Percentiles rank a stretch among this genome's conserved stretches.
phyloP scores from a whole-genome alignment of 2,329 filamentous ascomycete genomes.

The Ophiocordyceps camponoti-rufipedis region DNA sequence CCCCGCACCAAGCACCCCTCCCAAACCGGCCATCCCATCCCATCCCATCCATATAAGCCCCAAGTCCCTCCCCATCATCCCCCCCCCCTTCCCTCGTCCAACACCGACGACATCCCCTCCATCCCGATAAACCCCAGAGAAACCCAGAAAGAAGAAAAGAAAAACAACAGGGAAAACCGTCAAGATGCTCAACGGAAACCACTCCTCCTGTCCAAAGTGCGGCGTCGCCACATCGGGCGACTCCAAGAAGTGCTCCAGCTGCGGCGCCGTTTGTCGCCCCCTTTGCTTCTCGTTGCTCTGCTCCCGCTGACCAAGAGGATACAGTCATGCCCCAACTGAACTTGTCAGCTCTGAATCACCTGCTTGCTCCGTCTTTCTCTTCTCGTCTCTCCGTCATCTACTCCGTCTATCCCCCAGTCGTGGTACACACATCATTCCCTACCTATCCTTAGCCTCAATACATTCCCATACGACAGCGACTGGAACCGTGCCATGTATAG shows the following conservation, averaged over 20 bases:
- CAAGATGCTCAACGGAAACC: conserved; percentile 13
- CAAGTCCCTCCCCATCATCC: too few relatives aligned
- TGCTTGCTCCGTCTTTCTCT: too few relatives aligned
- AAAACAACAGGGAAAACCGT: too few relatives aligned
- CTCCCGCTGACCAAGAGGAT: background rate
- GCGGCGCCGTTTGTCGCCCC: conserved; percentile 33
- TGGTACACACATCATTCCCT: too few relatives aligned
- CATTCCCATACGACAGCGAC: background rate
- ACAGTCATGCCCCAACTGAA: background rate
- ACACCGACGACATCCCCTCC: too few relatives aligned
- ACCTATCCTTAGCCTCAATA: too few relatives aligned
- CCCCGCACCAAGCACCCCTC: background rate
- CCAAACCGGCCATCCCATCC: background rate
- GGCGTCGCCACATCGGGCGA: conserved; percentile 23
- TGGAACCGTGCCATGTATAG: background rate
- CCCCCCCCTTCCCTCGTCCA: too few relatives aligned
- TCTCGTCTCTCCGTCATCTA: too few relatives aligned
- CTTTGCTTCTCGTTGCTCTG: background rate
- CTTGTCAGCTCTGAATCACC: too few relatives aligned
- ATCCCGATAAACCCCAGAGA: too few relatives aligned
- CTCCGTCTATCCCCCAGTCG: too few relatives aligned
- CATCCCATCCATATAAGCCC: too few relatives aligned
- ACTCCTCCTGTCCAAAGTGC: conserved; percentile 37
- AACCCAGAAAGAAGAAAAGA: background rate
- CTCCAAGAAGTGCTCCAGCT: conserved; percentile 34